Conservation (phyloP, 2,329 filamentous ascomycete genomes). For the Knoxdaviesia proteae region DNA sequence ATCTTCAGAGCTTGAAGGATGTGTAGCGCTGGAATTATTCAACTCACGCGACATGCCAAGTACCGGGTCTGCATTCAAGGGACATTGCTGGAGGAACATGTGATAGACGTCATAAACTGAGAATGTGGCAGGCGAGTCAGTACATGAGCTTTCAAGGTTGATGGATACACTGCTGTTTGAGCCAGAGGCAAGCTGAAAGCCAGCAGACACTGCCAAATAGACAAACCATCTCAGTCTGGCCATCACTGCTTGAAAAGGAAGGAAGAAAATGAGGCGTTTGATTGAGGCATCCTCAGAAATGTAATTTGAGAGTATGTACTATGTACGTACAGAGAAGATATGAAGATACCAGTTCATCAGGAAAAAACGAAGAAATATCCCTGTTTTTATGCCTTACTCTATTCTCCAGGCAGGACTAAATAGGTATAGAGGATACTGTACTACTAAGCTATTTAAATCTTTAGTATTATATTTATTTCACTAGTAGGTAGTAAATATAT, state of each 20-base stretch:
- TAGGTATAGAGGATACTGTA: neutral
- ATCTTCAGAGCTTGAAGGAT: neutral
- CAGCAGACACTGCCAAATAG: too few relatives aligned
- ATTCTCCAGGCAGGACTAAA: neutral
- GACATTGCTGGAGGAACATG: neutral
- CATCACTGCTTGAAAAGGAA: neutral
- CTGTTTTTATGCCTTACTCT: neutral
- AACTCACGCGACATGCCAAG: too few relatives aligned
- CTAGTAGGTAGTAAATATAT: conserved; percentile 1
- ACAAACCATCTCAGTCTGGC: too few relatives aligned
- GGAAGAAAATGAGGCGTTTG: neutral
- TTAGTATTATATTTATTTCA: neutral
- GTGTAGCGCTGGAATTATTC: conserved; percentile 1
- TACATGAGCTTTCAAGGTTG: neutral
- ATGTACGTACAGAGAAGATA: neutral
- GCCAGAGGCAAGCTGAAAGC: too few relatives aligned
- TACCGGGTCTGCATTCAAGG: neutral
- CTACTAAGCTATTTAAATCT: neutral
- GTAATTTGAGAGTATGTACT: neutral
- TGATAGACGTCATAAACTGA: neutral
- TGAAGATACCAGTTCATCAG: neutral
- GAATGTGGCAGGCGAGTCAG: neutral
- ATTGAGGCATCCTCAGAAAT: neutral
- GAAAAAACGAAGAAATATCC: too few relatives aligned
- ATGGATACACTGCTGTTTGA: neutral